Evolutionary conservation across 345 rosid species (phyloP), one percentile per base, ranked within the genome.

Genomic region (Kandelia obovata): DNA sequence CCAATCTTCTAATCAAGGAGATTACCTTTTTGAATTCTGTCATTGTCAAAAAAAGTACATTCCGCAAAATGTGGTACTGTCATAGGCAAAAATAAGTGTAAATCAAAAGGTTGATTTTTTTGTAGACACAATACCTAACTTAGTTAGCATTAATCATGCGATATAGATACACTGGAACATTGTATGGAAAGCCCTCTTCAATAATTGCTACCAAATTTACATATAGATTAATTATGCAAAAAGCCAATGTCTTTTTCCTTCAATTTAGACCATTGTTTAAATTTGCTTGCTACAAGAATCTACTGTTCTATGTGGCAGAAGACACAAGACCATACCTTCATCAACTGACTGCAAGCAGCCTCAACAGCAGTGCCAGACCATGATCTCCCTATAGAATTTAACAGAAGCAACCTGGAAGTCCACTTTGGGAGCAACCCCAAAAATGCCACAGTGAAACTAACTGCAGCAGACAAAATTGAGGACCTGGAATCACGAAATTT

Each of bases 1-100:
- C 16, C 49, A 43, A 60, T 43, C 60, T 5, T 25, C 46, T 6
- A 32, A 17, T 35, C 32, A 46, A 57, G 28, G 53, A 67, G 25
- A 71, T 58, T 67, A 91, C 97, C 97, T 88, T 78, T 71, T 47
- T 69, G 74, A 91, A 94, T 82, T 91, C 96, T 17, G 86, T 80
- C 90, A 62, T 79, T 77, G 94, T 85, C 90, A 89, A 78, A 70
- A 81, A 89, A 77, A 91, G 85, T 66, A 89, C 77, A 73, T 91
- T 88, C 67, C 87, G 81, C 75, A 89, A 71, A 2, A 83, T 80
- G 71, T 93, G 97, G 72, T 88, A 91, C 97, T 91, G 89, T 70
- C 62, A 69, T 46, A 51, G 71, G 63, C 20, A 53, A 59, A 68
- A 59, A 16, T 21, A 47, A 23, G 5, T 52, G 52, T 30, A 69